These are phyloP conservation scores for Hansenula sp. DNA, from an alignment of 1,139 yeast genomes.

Conservation along the genomic window DNA sequence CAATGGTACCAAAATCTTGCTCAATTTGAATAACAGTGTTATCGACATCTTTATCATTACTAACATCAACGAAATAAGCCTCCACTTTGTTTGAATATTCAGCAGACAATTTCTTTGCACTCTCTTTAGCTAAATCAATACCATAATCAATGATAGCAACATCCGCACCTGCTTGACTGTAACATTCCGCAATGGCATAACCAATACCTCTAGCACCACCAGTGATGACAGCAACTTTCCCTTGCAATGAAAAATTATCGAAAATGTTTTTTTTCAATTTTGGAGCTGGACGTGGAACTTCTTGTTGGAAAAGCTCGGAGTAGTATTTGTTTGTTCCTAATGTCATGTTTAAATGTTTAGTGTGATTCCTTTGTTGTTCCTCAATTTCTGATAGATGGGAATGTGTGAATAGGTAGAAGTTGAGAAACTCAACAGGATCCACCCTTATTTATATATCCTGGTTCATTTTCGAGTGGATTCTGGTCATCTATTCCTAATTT, in stretches of 20 bases:
- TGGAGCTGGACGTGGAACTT: slow-evolving; percentile 26
- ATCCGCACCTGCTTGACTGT: slow-evolving; percentile 87
- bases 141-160: slow-evolving; percentile 74
- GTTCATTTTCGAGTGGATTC: background rate
- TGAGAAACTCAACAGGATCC: background rate
- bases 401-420: too few relatives aligned
- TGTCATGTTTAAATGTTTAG: slow-evolving; percentile 7
- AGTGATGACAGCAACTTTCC: slow-evolving; percentile 79
- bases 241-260: slow-evolving; percentile 64
- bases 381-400: too few relatives aligned
- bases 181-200: slow-evolving; percentile 76
- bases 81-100: slow-evolving; percentile 61
- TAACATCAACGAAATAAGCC: slow-evolving; percentile 73
- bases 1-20: slow-evolving; percentile 71
- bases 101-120: slow-evolving; percentile 53
- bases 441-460: background rate
- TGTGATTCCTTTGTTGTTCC: background rate
- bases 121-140: slow-evolving; percentile 54
- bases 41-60: slow-evolving; percentile 56
- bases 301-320: slow-evolving; percentile 25
- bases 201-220: slow-evolving; percentile 91
- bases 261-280: slow-evolving; percentile 28
- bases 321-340: slow-evolving; percentile 24
- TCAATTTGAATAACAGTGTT: slow-evolving; percentile 52
- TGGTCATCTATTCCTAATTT: slow-evolving; percentile 6